Evolutionary conservation across 2,329 filamentous ascomycete genomes (phyloP).

Genomic region (Phaeosphaeriaceae sp.): DNA sequence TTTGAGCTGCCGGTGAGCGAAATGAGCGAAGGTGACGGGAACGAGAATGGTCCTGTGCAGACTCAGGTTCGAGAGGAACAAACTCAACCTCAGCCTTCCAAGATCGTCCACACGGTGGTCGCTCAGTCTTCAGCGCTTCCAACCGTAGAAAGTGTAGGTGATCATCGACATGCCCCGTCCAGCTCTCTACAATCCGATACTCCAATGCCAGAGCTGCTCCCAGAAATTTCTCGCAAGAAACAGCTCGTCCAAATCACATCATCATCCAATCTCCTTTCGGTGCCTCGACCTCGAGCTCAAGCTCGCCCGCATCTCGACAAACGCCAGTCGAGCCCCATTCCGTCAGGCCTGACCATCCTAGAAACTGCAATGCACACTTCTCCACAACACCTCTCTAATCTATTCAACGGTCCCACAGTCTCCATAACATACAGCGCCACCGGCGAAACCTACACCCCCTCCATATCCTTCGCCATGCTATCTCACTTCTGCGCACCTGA

Average conservation of each 20-base stretch:
- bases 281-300: not conserved
- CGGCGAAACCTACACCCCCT: not conserved
- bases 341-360: not conserved
- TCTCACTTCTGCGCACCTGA: not conserved
- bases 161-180: too few relatives aligned
- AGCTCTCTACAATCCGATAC: not conserved
- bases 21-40: not conserved
- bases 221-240: too few relatives aligned
- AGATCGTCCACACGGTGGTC: not conserved
- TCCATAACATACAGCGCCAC: not conserved
- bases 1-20: not conserved
- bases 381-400: not conserved
- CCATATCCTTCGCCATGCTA: not conserved
- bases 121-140: not conserved
- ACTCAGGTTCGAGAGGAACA: not conserved
- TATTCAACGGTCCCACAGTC: not conserved
- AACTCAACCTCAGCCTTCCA: not conserved
- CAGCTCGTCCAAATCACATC: too few relatives aligned
- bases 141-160: too few relatives aligned
- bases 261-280: too few relatives aligned
- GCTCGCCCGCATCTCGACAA: not conserved
- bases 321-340: not conserved
- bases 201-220: not conserved
- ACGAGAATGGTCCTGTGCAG: not conserved
- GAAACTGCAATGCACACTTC: not conserved